A percentile compares a stretch with the other conserved stretches of the same genome.
Evolutionary conservation across 2,329 filamentous ascomycete species (phyloP).

Genomic region (Magnaporthales sp.): DNA sequence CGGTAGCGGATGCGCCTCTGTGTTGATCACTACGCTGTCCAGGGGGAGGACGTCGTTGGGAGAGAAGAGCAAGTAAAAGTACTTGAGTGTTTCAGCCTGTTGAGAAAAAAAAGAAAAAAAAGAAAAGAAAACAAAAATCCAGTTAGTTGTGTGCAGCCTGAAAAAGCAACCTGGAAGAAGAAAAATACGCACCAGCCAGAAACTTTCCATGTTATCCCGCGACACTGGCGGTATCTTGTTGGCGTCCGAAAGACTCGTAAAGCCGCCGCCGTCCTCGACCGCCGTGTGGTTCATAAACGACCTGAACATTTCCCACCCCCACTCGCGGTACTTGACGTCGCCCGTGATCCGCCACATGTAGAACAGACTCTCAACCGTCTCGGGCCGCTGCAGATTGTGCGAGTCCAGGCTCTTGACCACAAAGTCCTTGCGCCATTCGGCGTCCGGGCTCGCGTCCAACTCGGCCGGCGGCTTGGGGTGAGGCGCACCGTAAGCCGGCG

Average conservation of each 20-base stretch:
- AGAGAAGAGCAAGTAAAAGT: conserved; percentile 92
- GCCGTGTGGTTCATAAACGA: conserved; percentile 80
- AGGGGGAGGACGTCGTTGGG: conserved; percentile 74
- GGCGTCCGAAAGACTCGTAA: conserved; percentile 72
- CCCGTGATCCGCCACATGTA: conserved; percentile 99
- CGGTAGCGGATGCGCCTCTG: conserved; percentile 86
- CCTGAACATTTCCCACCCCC: conserved; percentile 99
- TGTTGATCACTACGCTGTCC: conserved; percentile 86
- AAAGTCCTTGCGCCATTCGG: conserved; percentile 69
- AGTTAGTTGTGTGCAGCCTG: conserved; percentile 2
- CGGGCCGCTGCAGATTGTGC: conserved; percentile 90
- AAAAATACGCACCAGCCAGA: conserved; percentile 70
- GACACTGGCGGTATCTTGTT: conserved; percentile 58
- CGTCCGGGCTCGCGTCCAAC: conserved; percentile 42
- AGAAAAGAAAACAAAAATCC: too few species aligned
- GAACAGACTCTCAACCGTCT: conserved; percentile 92
- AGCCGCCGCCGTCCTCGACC: conserved; percentile 69
- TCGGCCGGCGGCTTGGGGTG: conserved; percentile 38
- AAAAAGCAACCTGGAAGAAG: not conserved
- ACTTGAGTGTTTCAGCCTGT: conserved; percentile 92
- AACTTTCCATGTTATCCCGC: conserved; percentile 96
- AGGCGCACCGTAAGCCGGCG: conserved; percentile 49
- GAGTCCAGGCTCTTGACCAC: conserved; percentile 71
- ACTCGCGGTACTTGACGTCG: conserved; percentile 80
- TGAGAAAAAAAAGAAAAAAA: not conserved